A percentile compares a stretch with the other conserved stretches of the same genome.
These are phyloP conservation scores for Vanrija sp. DNA, from an alignment of 1,284 basidiomycete species.

Conservation along the genomic window DNA sequence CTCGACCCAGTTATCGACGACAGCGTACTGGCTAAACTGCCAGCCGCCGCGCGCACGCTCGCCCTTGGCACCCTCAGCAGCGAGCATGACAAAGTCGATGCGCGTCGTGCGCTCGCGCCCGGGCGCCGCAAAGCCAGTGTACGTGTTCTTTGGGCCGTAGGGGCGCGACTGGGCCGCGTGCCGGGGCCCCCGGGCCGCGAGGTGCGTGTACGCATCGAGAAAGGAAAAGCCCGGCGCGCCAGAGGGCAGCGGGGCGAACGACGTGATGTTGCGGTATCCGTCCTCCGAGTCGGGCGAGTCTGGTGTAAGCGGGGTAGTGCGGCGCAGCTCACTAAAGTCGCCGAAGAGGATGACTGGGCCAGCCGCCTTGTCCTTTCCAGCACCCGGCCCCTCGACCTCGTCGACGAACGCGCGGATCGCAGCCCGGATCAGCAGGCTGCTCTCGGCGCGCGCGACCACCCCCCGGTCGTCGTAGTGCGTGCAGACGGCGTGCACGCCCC, in stretches of 20 bases:
- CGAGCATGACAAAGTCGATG: conserved; percentile 45
- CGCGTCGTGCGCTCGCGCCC: conserved; percentile 20
- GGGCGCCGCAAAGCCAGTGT: conserved; percentile 35
- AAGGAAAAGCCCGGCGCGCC: conserved; percentile 28
- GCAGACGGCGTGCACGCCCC: conserved; percentile 38
- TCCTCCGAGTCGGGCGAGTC: conserved; percentile 43
- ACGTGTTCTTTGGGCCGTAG: conserved; percentile 35
- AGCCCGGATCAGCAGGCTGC: conserved; percentile 37
- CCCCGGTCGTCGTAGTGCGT: conserved; percentile 48
- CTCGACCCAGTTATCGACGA: conserved; percentile 42
- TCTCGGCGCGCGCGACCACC: conserved; percentile 29
- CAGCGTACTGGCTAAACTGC: conserved; percentile 28
- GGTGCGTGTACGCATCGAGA: conserved; percentile 31
- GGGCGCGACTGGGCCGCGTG: conserved; percentile 22
- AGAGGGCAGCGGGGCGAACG: conserved; percentile 20
- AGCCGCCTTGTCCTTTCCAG: conserved; percentile 4
- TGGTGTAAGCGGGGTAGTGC: conserved; percentile 1
- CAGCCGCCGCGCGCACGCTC: conserved; percentile 23
- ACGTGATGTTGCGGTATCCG: conserved; percentile 44
- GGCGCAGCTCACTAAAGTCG: conserved; percentile 39
- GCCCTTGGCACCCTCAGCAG: conserved; percentile 3
- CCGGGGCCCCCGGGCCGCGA: conserved; percentile 11
- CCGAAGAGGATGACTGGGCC: conserved; percentile 38
- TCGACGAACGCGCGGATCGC: conserved; percentile 31
- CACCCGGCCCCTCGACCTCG: conserved; percentile 13